Conservation (phyloP, 2,329 filamentous ascomycete species). For the Fonsecaea pedrosoi region DNA sequence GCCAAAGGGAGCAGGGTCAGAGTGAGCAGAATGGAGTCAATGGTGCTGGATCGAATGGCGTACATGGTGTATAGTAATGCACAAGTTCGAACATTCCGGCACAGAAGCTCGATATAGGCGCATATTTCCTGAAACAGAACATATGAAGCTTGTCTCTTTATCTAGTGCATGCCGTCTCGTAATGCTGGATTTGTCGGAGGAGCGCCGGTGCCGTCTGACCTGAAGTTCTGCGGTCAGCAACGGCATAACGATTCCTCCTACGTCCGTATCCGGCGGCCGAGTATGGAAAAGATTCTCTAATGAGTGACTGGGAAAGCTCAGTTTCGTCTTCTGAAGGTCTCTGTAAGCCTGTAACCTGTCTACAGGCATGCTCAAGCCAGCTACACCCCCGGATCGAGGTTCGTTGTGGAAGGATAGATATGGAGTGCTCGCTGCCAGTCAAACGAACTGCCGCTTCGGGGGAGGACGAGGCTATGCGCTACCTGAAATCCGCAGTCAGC, state of each 20-base stretch:
- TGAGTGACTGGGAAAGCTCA: background rate
- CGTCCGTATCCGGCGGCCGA: background rate
- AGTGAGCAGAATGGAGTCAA: constrained; percentile 15
- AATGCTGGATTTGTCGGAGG: background rate
- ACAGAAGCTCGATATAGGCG: background rate
- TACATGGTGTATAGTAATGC: constrained; percentile 2
- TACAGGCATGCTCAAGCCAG: background rate
- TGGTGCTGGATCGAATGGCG: constrained; percentile 12
- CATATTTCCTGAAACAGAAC: too few relatives aligned
- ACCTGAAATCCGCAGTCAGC: background rate
- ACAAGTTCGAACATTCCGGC: background rate
- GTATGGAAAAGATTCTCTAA: background rate
- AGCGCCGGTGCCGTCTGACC: background rate
- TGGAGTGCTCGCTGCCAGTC: background rate
- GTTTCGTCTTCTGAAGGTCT: background rate
- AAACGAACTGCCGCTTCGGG: background rate
- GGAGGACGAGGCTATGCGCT: background rate
- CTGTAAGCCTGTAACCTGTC: background rate
- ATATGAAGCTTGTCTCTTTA: background rate
- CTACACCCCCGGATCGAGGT: background rate
- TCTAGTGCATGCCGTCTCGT: background rate
- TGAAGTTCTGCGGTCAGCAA: background rate
- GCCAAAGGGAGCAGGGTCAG: constrained; percentile 5
- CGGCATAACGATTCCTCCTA: constrained; percentile 1
- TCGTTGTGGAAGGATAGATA: background rate